phyloP scores from a whole-genome alignment of 169 alveolate genomes.

The Plasmodium cynomolgi region DNA sequence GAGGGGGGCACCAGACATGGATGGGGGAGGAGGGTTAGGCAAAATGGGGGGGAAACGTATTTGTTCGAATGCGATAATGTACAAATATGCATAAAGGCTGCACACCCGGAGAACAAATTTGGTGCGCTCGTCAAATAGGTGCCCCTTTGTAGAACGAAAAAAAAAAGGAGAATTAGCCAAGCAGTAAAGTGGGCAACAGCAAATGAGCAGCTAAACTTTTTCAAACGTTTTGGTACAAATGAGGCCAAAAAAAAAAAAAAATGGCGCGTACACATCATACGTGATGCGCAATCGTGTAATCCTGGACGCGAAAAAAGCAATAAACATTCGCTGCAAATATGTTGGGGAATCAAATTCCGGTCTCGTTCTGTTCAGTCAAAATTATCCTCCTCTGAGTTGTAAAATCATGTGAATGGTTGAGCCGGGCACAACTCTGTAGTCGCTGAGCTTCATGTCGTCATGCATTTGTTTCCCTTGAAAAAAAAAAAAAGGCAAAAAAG shows the following conservation, averaged over 20 bases:
- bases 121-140: neutral
- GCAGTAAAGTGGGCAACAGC: neutral
- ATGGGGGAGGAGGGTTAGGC: neutral
- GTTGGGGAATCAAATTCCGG: neutral
- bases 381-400: slow-evolving; percentile 92
- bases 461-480: slow-evolving; percentile 90
- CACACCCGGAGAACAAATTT: neutral
- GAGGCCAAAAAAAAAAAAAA: neutral
- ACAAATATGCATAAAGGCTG: neutral
- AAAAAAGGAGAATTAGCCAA: neutral
- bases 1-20: neutral
- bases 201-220: neutral
- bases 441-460: slow-evolving; percentile 91
- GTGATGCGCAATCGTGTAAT: neutral
- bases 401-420: slow-evolving; percentile 96
- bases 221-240: neutral
- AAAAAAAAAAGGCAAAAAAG: slow-evolving; percentile 11
- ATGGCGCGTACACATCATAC: neutral
- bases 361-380: neutral
- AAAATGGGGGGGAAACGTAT: neutral
- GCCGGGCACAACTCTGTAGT: slow-evolving; percentile 95
- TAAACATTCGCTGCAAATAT: neutral
- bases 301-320: neutral
- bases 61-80: neutral
- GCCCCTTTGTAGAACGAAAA: neutral